Percentiles rank a stretch among this genome's conserved stretches.
These are phyloP conservation scores for Mycena floridula DNA, from an alignment of 768 basidiomycete genomes.

Conservation along the genomic window DNA sequence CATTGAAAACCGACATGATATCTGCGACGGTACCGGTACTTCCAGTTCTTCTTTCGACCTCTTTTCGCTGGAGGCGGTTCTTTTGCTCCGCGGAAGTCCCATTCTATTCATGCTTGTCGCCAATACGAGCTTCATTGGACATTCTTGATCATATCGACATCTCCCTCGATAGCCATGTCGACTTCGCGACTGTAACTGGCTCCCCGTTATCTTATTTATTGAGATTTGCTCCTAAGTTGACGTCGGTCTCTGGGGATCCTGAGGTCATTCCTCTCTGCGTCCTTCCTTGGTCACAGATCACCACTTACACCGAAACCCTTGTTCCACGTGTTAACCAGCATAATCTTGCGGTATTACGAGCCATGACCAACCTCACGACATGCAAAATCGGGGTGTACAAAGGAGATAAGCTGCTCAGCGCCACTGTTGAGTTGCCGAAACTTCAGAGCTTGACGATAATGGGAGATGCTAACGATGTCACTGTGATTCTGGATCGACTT, in stretches of 20 bases:
- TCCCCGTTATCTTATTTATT: no score
- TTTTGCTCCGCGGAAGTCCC: no score
- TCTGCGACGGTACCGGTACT: no score
- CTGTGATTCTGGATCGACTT: background rate
- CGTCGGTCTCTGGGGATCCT: background rate
- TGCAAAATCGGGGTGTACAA: background rate
- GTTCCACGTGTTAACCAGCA: background rate
- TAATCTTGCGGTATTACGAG: background rate
- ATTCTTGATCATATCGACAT: no score
- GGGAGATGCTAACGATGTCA: background rate
- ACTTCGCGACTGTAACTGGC: no score
- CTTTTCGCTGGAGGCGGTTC: no score
- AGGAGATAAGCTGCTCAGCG: background rate
- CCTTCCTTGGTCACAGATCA: background rate
- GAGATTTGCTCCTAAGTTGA: background rate
- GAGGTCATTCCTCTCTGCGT: background rate
- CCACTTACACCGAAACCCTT: background rate
- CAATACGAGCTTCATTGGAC: no score
- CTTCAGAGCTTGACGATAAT: background rate
- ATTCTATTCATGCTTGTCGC: no score
- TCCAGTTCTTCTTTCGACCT: no score
- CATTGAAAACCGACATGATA: no score
- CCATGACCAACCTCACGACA: background rate
- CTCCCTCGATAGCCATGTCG: no score
- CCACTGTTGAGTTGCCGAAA: background rate